phyloP scores from a whole-genome alignment of 2,329 filamentous ascomycete genomes.

The Fusarium camptoceras region DNA sequence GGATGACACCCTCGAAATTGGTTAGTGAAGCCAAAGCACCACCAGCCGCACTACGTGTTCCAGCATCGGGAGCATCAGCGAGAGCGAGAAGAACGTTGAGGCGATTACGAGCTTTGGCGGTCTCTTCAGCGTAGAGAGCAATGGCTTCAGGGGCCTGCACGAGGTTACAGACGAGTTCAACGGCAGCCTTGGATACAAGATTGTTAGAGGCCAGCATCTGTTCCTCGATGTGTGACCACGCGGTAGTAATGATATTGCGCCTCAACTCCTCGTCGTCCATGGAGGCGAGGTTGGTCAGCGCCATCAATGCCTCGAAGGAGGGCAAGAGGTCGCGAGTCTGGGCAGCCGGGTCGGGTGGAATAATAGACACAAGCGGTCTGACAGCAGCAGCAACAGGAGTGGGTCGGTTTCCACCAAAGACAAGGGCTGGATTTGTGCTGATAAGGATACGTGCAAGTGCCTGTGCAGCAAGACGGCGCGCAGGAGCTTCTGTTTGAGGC shows the following conservation, averaged over 20 bases:
- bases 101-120: constrained; percentile 75
- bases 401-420: constrained; percentile 83
- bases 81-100: constrained; percentile 88
- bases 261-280: constrained; percentile 75
- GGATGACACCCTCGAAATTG: constrained; percentile 79
- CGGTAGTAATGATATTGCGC: constrained; percentile 75
- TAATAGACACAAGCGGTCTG: constrained; percentile 80
- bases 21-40: constrained; percentile 89
- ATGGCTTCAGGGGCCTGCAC: constrained; percentile 76
- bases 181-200: constrained; percentile 82
- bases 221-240: constrained; percentile 84
- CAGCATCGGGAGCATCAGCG: constrained; percentile 84
- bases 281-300: constrained; percentile 92
- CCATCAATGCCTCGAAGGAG: constrained; percentile 89
- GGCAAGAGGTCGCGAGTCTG: constrained; percentile 83
- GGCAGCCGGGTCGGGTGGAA: constrained; percentile 71
- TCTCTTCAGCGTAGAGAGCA: constrained; percentile 75
- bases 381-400: constrained; percentile 83
- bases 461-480: constrained; percentile 75
- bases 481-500: constrained; percentile 60
- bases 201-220: constrained; percentile 81
- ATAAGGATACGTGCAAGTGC: constrained; percentile 88
- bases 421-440: constrained; percentile 83
- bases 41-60: constrained; percentile 84
- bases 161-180: constrained; percentile 92